Evolutionary conservation across 495 filamentous ascomycete species (phyloP).

Genomic region (Penicillium diatomitis): DNA sequence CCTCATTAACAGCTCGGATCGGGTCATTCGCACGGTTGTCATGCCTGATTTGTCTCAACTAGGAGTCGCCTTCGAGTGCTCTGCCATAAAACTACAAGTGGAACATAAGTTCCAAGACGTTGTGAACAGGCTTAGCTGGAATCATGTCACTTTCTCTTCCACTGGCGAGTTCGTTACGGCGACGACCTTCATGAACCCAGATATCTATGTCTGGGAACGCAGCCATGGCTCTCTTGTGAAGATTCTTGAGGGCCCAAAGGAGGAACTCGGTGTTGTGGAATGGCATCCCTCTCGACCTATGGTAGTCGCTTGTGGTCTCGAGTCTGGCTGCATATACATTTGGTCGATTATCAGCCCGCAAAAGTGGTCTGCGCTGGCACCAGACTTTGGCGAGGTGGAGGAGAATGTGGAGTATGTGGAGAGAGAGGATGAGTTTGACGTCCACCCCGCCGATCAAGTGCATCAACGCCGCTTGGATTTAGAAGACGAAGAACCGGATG

Average conservation of each 20-base stretch:
- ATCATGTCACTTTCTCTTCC: constrained; percentile 86
- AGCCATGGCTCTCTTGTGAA: constrained; percentile 87
- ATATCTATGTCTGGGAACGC: constrained; percentile 97
- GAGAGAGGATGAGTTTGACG: constrained; percentile 94
- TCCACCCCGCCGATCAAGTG: constrained; percentile 90
- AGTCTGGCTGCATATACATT: constrained; percentile 79
- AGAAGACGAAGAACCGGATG: constrained; percentile 86
- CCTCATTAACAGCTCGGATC: constrained; percentile 82
- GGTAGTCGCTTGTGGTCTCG: constrained; percentile 81
- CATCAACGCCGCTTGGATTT: constrained; percentile 80
- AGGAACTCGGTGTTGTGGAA: constrained; percentile 90
- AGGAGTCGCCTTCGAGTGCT: constrained; percentile 34
- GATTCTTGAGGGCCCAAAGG: constrained; percentile 90
- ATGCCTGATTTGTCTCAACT: constrained; percentile 53
- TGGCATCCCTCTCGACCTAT: constrained; percentile 92
- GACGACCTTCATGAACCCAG: constrained; percentile 91
- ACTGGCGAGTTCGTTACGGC: constrained; percentile 83
- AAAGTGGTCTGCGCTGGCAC: constrained; percentile 91
- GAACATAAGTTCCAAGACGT: constrained; percentile 99
- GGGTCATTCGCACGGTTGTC: constrained; percentile 83
- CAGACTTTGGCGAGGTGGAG: constrained; percentile 95
- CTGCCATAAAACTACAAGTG: constrained; percentile 68
- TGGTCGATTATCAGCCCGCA: constrained; percentile 92
- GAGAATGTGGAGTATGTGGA: constrained; percentile 97
- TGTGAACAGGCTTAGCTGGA: constrained; percentile 90